phyloP scores from a whole-genome alignment of 768 basidiomycete species.

The Boletus rubescentipes region DNA sequence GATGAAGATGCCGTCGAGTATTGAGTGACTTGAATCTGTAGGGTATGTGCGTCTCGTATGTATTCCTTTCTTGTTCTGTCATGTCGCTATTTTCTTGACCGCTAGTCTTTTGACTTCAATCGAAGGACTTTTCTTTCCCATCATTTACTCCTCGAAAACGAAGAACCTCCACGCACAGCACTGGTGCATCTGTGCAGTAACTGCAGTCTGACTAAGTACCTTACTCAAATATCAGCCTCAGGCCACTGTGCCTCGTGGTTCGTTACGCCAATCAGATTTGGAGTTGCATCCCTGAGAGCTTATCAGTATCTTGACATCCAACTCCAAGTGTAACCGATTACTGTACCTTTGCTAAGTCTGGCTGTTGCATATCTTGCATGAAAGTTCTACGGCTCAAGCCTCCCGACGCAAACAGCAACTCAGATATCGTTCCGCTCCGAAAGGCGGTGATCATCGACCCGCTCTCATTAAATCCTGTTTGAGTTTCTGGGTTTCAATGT shows the following conservation, averaged over 20 bases:
- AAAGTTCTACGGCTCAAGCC: neutral
- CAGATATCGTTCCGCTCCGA: conserved; percentile 16
- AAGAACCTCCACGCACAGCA: neutral
- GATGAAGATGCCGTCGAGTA: conserved; percentile 85
- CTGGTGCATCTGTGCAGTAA: neutral
- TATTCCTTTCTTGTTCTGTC: conserved; percentile 13
- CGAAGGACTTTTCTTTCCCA: neutral
- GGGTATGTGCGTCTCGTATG: conserved; percentile 29
- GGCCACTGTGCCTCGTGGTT: neutral
- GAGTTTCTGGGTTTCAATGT: conserved; percentile 6
- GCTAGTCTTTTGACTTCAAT: conserved; percentile 11
- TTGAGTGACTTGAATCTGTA: conserved; percentile 34
- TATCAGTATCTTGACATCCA: neutral
- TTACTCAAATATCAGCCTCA: neutral
- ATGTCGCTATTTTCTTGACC: conserved; percentile 20
- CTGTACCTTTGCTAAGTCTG: neutral
- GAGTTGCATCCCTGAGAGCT: neutral
- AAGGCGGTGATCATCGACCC: neutral
- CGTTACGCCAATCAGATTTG: neutral
- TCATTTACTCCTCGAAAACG: neutral
- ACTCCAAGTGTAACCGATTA: neutral
- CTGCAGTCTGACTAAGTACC: neutral
- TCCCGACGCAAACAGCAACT: neutral
- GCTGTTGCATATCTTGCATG: too few relatives aligned
- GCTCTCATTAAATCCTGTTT: conserved; percentile 2